Conservation (phyloP, 1,139 yeast genomes). For the Casaregolazyma suthepensis region DNA sequence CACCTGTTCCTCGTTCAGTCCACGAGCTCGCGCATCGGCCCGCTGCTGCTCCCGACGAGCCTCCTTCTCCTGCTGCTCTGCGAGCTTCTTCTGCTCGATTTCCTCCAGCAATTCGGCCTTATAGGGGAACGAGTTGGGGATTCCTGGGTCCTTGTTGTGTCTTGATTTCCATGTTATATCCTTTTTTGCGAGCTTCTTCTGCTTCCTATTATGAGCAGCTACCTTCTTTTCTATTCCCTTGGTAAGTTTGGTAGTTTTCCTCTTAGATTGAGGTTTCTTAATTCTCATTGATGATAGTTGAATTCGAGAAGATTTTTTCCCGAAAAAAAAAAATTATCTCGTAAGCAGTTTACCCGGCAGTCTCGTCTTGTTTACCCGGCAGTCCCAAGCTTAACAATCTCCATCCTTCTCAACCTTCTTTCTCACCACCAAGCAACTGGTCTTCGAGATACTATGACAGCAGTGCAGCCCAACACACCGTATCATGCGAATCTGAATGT, state of each 20-base stretch:
- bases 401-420: neutral
- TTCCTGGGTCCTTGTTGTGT: constrained; percentile 81
- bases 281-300: constrained; percentile 34
- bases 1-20: constrained; percentile 35
- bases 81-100: constrained; percentile 65
- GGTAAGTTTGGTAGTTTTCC: constrained; percentile 85
- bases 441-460: constrained; percentile 10
- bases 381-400: neutral
- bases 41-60: constrained; percentile 42
- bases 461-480: constrained; percentile 18
- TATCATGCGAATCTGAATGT: constrained; percentile 60
- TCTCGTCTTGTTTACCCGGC: constrained; percentile 6
- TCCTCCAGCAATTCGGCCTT: constrained; percentile 77
- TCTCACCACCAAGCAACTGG: constrained; percentile 4
- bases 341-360: constrained; percentile 8
- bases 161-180: constrained; percentile 92
- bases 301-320: neutral
- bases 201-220: constrained; percentile 83
- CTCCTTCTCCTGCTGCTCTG: constrained; percentile 56
- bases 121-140: constrained; percentile 91
- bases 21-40: constrained; percentile 41
- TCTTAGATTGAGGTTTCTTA: constrained; percentile 70
- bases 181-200: constrained; percentile 72
- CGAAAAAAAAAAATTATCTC: constrained; percentile 15
- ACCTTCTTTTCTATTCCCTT: constrained; percentile 96